phyloP scores from a whole-genome alignment of 306 rosid species.

The Inga leiocalycina region DNA sequence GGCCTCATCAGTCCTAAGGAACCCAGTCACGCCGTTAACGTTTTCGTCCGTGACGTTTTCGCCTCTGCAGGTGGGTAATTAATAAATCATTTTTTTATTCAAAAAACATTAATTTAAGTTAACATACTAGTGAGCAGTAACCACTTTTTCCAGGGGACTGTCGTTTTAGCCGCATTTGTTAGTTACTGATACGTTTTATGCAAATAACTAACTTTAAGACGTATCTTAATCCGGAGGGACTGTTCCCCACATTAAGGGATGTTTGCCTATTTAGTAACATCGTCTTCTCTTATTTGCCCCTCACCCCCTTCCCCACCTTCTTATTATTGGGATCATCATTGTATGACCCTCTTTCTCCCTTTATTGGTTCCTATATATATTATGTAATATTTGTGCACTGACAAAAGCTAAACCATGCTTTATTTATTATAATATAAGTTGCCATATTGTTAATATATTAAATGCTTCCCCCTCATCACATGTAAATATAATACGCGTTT shows the following conservation, averaged over 20 bases:
- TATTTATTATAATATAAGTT: neutral
- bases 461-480: neutral
- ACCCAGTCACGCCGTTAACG: constrained; percentile 41
- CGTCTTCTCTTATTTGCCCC: neutral
- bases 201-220: constrained; percentile 9
- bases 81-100: neutral
- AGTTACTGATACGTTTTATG: neutral
- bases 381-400: neutral
- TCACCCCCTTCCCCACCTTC: neutral
- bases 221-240: constrained; percentile 7
- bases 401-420: neutral
- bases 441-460: neutral
- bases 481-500: neutral
- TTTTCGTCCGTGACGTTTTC: constrained; percentile 35
- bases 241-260: constrained; percentile 40
- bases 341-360: neutral
- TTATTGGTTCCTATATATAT: neutral
- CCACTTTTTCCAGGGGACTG: neutral
- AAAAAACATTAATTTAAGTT: neutral
- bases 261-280: constrained; percentile 27
- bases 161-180: constrained; percentile 2
- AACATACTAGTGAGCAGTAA: neutral
- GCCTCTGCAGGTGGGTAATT: neutral
- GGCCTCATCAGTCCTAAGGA: constrained; percentile 15
- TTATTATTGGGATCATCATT: constrained; percentile 8